Evolutionary conservation across 2,329 filamentous ascomycete genomes (phyloP).

Genomic region (Chaetomium globosum): DNA sequence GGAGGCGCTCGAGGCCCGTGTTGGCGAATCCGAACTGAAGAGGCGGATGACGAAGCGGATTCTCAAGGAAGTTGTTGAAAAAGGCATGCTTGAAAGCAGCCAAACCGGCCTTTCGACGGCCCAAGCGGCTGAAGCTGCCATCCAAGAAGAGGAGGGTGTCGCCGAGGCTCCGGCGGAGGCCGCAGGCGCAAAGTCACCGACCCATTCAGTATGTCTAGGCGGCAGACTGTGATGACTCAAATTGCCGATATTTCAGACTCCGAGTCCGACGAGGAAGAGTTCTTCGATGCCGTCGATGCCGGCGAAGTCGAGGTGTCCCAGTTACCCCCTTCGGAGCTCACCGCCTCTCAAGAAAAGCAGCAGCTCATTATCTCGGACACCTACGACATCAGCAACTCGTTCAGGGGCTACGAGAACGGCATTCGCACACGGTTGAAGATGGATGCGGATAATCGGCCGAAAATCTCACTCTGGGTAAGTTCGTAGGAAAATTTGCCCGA

Average conservation of each 20-base stretch:
- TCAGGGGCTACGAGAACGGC: constrained; percentile 89
- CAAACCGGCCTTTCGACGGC: constrained; percentile 42
- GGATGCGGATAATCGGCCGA: constrained; percentile 89
- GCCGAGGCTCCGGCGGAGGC: constrained; percentile 34
- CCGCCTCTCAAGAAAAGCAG: constrained; percentile 48
- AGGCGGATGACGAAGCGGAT: constrained; percentile 86
- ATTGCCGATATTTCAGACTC: constrained; percentile 77
- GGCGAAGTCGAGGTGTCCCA: constrained; percentile 81
- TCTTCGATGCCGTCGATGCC: constrained; percentile 95
- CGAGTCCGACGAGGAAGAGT: constrained; percentile 84
- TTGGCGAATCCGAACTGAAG: constrained; percentile 89
- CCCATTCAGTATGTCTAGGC: constrained; percentile 52
- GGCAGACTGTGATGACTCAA: constrained; percentile 69
- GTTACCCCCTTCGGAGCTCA: constrained; percentile 58
- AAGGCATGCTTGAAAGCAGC: constrained; percentile 43
- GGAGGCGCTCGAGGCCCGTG: constrained; percentile 82
- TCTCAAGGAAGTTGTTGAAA: constrained; percentile 79
- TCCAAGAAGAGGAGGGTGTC: constrained; percentile 40
- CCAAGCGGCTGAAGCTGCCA: constrained; percentile 43
- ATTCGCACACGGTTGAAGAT: constrained; percentile 78
- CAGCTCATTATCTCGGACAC: constrained; percentile 52
- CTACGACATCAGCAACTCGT: constrained; percentile 73
- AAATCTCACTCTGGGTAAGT: constrained; percentile 92
- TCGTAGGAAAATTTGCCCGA: neutral
- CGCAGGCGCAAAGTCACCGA: constrained; percentile 47